These are phyloP conservation scores for Termitomyces eurrhizus DNA, from an alignment of 768 basidiomycete species.

Conservation along the genomic window DNA sequence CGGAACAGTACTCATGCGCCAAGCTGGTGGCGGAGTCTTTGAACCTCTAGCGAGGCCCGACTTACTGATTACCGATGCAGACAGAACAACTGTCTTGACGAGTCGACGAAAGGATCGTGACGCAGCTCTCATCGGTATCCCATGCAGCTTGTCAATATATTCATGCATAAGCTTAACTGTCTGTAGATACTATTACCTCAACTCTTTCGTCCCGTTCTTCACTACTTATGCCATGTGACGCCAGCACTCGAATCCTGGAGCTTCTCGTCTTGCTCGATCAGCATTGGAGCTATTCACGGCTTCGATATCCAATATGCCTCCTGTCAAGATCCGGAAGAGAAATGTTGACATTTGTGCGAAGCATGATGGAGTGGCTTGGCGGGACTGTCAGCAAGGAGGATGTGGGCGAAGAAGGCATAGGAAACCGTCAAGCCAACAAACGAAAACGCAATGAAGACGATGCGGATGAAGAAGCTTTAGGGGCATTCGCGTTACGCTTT, in stretches of 20 bases:
- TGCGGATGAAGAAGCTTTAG: conserved; percentile 77
- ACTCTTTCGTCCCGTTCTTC: conserved; percentile 80
- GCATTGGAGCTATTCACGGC: conserved; percentile 90
- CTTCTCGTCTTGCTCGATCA: conserved; percentile 95
- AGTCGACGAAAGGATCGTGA: conserved; percentile 90
- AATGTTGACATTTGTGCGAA: conserved; percentile 90
- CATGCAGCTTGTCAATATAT: background rate
- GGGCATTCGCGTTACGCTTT: conserved; percentile 86
- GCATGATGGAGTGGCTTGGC: conserved; percentile 99
- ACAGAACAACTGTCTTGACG: conserved; percentile 76
- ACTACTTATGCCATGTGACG: conserved; percentile 87
- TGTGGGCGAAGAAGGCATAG: conserved; percentile 71
- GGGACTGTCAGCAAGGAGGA: conserved; percentile 93
- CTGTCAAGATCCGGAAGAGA: conserved; percentile 87
- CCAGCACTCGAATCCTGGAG: conserved; percentile 92
- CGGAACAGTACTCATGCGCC: conserved; percentile 81
- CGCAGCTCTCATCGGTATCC: conserved; percentile 75
- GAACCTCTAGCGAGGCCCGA: conserved; percentile 89
- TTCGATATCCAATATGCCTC: conserved; percentile 89
- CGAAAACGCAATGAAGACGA: conserved; percentile 57
- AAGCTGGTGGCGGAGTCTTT: conserved; percentile 72
- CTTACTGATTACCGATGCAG: conserved; percentile 90
- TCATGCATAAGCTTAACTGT: conserved; percentile 9
- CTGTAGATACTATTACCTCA: conserved; percentile 79
- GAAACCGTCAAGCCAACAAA: conserved; percentile 49